Base-by-base conservation (phyloP, 768 basidiomycete genomes). In the Crucibulum laeve region DNA sequence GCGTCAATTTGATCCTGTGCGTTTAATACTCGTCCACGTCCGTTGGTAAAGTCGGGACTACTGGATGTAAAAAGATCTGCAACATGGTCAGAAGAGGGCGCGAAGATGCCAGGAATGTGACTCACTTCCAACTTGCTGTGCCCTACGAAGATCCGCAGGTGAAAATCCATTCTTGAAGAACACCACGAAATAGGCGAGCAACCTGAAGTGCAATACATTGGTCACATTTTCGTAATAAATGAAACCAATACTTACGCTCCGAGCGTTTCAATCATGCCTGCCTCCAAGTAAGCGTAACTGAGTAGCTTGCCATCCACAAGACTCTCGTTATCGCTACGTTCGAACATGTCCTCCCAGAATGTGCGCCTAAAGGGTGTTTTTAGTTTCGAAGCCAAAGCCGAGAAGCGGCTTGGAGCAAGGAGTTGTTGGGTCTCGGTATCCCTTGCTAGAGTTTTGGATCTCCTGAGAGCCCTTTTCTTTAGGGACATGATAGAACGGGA, bases 201-300 rank as follows among this genome's bases (percentile, higher is more conserved):
- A 53, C 6, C 80, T 84, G 45, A 36, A n/a, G n/a, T n/a, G n/a
- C n/a, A n/a, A 8, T 30, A 8, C 28, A 8, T 30, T n/a, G n/a
- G 28, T 30, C 28, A 30, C n/a, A 8, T 30, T 30, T n/a, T 8
- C n/a, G 8, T 30, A 8, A 8, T 8, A 30, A 33, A 18, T 11
- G 30, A 38, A 25, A 19, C 10, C 14, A 25, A 14, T 17, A 55
- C 79, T 58, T 53, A 81, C 80, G 70, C 67, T 44, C 67, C 79
- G 25, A 80, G 30, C 45, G 68, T 71, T 57, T 84, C 80, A 35
- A 85, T 79, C 14, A 82, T 42, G 3, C 83, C 82, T 22, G 78
- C 77, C 51, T 85, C 82, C 25, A 85, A 51, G 53, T 85, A 84
- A 5, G 82, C 67, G 54, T 85, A 85, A 53, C 80, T 82, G 14